A percentile compares a stretch with the other conserved stretches of the same genome.
These are phyloP conservation scores for Myxozyma neglecta DNA, from an alignment of 805 yeast species.

Conservation along the genomic window DNA sequence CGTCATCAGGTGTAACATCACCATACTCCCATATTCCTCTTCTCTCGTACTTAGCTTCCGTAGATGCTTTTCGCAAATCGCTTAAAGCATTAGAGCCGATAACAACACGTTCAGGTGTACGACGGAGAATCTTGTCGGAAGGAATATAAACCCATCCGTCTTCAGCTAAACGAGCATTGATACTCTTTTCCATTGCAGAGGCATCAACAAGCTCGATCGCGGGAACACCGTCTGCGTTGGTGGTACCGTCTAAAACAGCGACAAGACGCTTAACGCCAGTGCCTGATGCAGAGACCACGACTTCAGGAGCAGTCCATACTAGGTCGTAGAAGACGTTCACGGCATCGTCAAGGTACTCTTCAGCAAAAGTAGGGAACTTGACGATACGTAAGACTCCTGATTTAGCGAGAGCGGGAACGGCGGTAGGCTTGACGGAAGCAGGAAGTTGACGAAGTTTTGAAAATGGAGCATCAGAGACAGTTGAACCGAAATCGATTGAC, in stretches of 20 bases:
- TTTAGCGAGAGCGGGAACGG: slow-evolving; percentile 31
- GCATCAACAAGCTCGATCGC: slow-evolving; percentile 28
- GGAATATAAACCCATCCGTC: slow-evolving; percentile 30
- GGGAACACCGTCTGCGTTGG: slow-evolving; percentile 10
- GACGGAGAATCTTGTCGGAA: slow-evolving; percentile 17
- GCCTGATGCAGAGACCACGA: slow-evolving; percentile 1
- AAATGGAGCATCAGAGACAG: slow-evolving; percentile 21
- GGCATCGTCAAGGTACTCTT: slow-evolving; percentile 30
- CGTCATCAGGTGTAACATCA: slow-evolving; percentile 40
- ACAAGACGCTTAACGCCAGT: slow-evolving; percentile 21
- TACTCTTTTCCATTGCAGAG: slow-evolving; percentile 24
- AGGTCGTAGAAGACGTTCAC: slow-evolving; percentile 19
- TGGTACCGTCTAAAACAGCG: slow-evolving; percentile 25
- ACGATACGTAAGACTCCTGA: slow-evolving; percentile 24
- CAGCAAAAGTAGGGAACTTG: slow-evolving; percentile 23
- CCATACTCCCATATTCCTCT: slow-evolving; percentile 73
- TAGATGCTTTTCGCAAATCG: slow-evolving; percentile 43
- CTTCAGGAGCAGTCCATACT: slow-evolving; percentile 20
- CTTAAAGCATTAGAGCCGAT: slow-evolving; percentile 10
- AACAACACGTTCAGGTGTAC: slow-evolving; percentile 4
- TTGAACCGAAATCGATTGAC: slow-evolving; percentile 26
- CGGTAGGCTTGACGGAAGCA: slow-evolving; percentile 1
- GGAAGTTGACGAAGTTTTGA: slow-evolving; percentile 21
- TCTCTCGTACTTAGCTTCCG: slow-evolving; percentile 54
- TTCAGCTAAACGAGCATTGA: slow-evolving; percentile 24